Percentiles rank a stretch among this genome's conserved stretches.
phyloP scores from a whole-genome alignment of 345 rosid species.

The Citrus glauca region DNA sequence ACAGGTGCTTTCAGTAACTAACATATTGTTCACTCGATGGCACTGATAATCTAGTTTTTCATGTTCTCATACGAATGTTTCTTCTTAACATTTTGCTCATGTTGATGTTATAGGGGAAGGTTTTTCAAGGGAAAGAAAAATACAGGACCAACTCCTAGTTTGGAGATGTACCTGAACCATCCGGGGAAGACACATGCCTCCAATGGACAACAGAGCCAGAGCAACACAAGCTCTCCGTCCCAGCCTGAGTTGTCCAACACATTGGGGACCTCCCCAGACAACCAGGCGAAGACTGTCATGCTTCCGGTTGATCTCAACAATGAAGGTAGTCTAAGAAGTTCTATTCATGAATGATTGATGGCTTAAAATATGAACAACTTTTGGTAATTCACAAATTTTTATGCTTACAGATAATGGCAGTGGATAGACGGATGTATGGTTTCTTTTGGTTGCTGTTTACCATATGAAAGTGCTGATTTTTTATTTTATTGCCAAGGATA shows the following conservation, averaged over 20 bases:
- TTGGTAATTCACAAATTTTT: not conserved
- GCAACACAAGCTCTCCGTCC: conserved; percentile 35
- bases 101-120: conserved; percentile 43
- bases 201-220: conserved; percentile 44
- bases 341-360: not conserved
- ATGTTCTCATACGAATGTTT: not conserved
- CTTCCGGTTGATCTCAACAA: conserved; percentile 57
- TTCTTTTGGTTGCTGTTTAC: not conserved
- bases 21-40: not conserved
- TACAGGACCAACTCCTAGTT: conserved; percentile 43
- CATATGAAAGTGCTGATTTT: not conserved
- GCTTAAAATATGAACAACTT: not conserved
- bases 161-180: conserved; percentile 55
- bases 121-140: conserved; percentile 49
- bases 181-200: conserved; percentile 38
- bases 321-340: conserved; percentile 35
- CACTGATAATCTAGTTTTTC: not conserved
- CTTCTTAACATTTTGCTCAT: not conserved
- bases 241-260: conserved; percentile 34
- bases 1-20: conserved; percentile 46
- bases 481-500: not conserved
- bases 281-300: conserved; percentile 34
- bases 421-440: not conserved
- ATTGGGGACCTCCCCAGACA: conserved; percentile 33
- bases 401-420: not conserved